Conservation (phyloP, 305 asterid genomes). For the Petunia hybrid region DNA sequence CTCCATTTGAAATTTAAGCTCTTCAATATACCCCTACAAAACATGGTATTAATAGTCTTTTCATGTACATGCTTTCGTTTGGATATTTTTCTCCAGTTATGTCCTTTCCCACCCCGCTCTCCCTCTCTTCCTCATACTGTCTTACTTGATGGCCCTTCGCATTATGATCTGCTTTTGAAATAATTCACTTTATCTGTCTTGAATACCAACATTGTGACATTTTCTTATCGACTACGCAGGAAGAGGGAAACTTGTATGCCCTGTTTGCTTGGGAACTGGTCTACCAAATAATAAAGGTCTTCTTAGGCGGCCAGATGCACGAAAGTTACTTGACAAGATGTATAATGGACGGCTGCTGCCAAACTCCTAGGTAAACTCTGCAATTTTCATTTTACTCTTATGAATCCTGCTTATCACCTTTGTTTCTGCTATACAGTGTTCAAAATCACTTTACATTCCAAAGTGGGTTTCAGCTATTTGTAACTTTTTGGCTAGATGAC, state of each 20-base stretch:
- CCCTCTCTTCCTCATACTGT: too few relatives aligned
- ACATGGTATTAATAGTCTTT: neutral
- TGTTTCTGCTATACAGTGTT: neutral
- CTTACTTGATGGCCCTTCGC: neutral
- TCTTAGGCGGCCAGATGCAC: constrained; percentile 89
- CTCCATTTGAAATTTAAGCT: constrained; percentile 4
- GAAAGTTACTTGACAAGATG: constrained; percentile 87
- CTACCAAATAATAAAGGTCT: constrained; percentile 93
- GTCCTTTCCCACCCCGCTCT: too few relatives aligned
- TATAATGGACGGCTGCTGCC: constrained; percentile 91
- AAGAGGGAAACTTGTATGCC: constrained; percentile 92
- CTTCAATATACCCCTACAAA: neutral
- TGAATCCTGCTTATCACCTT: neutral
- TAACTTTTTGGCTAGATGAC: too few relatives aligned
- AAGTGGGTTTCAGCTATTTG: neutral
- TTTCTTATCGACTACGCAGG: constrained; percentile 49
- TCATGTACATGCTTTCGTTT: neutral
- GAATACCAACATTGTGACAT: neutral
- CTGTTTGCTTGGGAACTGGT: constrained; percentile 95
- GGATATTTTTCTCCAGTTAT: too few relatives aligned
- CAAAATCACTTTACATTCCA: neutral
- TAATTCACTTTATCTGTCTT: neutral
- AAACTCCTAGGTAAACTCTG: constrained; percentile 59
- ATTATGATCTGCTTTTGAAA: neutral
- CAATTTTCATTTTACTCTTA: constrained; percentile 7